Conservation (phyloP, 1,139 yeast species). For the Magnusiomyces ingens region DNA sequence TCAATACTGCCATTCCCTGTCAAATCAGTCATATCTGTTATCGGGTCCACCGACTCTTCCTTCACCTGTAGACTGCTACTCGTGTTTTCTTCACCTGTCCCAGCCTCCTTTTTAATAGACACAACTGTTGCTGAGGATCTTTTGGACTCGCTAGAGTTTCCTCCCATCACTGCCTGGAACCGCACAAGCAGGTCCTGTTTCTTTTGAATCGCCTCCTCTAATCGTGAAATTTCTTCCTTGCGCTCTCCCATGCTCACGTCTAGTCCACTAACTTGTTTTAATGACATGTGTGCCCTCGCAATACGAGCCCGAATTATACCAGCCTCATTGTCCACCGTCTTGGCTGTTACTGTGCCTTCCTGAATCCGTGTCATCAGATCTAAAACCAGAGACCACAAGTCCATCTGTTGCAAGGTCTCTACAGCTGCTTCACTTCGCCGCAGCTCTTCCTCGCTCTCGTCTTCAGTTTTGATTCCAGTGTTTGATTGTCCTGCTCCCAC, state of each 20-base stretch:
- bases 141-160: background rate
- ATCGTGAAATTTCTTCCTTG: conserved; percentile 9
- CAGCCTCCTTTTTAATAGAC: background rate
- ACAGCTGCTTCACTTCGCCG: conserved; percentile 9
- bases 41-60: conserved; percentile 1
- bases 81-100: background rate
- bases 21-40: background rate
- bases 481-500: background rate
- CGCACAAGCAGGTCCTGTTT: conserved; percentile 22
- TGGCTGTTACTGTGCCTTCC: conserved; percentile 15
- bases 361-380: conserved; percentile 14
- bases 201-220: conserved; percentile 12
- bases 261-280: conserved; percentile 5
- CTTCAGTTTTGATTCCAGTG: background rate
- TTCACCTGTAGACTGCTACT: background rate
- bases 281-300: conserved; percentile 5
- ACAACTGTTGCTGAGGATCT: background rate
- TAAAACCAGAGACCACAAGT: conserved; percentile 14
- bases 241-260: conserved; percentile 14
- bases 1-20: conserved; percentile 1
- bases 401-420: conserved; percentile 13
- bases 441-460: conserved; percentile 8
- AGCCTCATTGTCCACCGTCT: conserved; percentile 17
- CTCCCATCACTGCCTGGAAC: conserved; percentile 25
- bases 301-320: conserved; percentile 11